A percentile compares a stretch with the other conserved stretches of the same genome.
Conservation (phyloP, 108 stramenopile genomes). For the Craspedostauros australis region DNA sequence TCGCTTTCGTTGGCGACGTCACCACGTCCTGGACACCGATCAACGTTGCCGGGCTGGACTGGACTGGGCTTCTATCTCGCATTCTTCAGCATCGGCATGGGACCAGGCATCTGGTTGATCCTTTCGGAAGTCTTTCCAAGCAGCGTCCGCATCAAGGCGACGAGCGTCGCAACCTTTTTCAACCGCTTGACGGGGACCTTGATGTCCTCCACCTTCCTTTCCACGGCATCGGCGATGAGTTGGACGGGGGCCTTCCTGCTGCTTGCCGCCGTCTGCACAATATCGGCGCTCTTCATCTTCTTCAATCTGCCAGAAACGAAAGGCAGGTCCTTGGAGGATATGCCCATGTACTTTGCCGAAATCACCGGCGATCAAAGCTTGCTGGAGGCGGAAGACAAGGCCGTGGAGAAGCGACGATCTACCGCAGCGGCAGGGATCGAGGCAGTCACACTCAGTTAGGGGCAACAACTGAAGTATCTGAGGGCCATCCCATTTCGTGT, state of each 20-base stretch:
- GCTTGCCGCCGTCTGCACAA: slow-evolving; percentile 28
- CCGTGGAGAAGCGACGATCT: slow-evolving; percentile 15
- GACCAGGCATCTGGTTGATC: slow-evolving; percentile 66
- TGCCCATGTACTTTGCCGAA: slow-evolving; percentile 58
- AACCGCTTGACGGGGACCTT: slow-evolving; percentile 70
- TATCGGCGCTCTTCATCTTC: slow-evolving; percentile 39
- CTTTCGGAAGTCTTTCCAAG: slow-evolving; percentile 70
- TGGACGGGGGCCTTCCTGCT: slow-evolving; percentile 60
- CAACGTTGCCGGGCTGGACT: no score
- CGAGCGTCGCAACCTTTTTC: slow-evolving; percentile 69
- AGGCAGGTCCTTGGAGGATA: slow-evolving; percentile 62
- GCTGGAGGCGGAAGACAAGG: slow-evolving; percentile 38
- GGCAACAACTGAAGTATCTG: slow-evolving; percentile 23
- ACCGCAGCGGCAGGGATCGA: slow-evolving; percentile 2
- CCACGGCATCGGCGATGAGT: slow-evolving; percentile 46
- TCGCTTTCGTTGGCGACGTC: no score
- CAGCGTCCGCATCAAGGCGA: slow-evolving; percentile 70
- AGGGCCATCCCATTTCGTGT: no score
- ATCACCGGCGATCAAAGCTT: slow-evolving; percentile 49
- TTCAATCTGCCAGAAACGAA: slow-evolving; percentile 73
- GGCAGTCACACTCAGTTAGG: neutral
- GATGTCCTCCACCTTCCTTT: slow-evolving; percentile 52
- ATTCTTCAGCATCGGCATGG: slow-evolving; percentile 66
- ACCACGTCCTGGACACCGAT: no score
- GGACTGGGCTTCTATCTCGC: slow-evolving; percentile 49